Percentiles rank a stretch among this genome's conserved stretches.
Evolutionary conservation across 768 basidiomycete species (phyloP).

Genomic region (Artomyces pyxidatus): DNA sequence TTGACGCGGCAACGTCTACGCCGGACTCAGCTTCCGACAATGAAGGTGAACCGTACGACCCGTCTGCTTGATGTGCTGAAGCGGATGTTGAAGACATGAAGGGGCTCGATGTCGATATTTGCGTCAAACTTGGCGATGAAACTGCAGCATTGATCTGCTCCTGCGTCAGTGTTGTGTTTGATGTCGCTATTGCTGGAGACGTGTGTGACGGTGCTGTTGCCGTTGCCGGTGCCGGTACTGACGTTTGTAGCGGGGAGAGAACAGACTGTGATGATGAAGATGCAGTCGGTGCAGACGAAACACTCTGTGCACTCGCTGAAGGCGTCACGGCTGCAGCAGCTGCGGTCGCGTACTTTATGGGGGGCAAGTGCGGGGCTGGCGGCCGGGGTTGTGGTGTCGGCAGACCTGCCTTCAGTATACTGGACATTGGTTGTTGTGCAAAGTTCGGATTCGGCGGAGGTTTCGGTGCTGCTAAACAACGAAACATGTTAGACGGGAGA

Average conservation of each 20-base stretch:
- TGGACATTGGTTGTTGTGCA: slow-evolving; percentile 66
- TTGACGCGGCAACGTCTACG: slow-evolving; percentile 35
- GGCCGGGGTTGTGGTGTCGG: slow-evolving; percentile 46
- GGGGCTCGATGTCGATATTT: slow-evolving; percentile 75
- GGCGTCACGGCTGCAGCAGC: slow-evolving; percentile 59
- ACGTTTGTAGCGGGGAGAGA: slow-evolving; percentile 31
- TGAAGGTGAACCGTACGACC: slow-evolving; percentile 67
- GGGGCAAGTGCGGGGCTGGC: slow-evolving; percentile 44
- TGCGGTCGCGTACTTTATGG: slow-evolving; percentile 87
- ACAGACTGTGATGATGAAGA: slow-evolving; percentile 15
- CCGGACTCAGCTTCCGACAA: slow-evolving; percentile 56
- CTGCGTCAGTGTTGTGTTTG: slow-evolving; percentile 24
- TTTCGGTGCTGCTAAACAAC: slow-evolving; percentile 38
- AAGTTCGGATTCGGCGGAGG: slow-evolving; percentile 79
- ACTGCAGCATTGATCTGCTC: slow-evolving; percentile 33
- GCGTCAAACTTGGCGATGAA: slow-evolving; percentile 80
- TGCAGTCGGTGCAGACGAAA: slow-evolving; percentile 28
- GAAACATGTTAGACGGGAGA: slow-evolving; percentile 2
- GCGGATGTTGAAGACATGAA: slow-evolving; percentile 66
- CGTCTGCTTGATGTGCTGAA: slow-evolving; percentile 53
- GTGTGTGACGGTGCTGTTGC: slow-evolving; percentile 33
- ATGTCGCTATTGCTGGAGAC: slow-evolving; percentile 24
- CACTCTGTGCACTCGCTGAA: slow-evolving; percentile 23
- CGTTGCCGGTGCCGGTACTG: slow-evolving; percentile 24
- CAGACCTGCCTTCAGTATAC: slow-evolving; percentile 70